Base-by-base conservation (phyloP, 2,329 filamentous ascomycete genomes). In the Trichoderma hamatum region DNA sequence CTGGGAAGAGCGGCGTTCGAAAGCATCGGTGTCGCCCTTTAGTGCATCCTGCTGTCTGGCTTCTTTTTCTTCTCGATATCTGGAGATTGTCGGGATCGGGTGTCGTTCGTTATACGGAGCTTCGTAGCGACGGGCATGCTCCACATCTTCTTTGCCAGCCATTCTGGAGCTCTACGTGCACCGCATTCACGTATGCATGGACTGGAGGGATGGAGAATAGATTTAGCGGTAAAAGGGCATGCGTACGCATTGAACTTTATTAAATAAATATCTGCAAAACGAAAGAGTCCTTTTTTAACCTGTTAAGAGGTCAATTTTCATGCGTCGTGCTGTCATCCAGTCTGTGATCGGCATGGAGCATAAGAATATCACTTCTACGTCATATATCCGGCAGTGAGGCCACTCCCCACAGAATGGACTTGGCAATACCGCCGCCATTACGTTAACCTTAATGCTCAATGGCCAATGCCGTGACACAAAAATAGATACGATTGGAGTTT, bases 51-150 rank as follows among this genome's bases (percentile, higher is more conserved):
- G 76, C 63, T 81, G 80, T n/a, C 84, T 77, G 55, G 83, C 81
- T 36, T 76, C 81, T 54, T 80, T 79, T 61, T 84, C 83, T 69
- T 85, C 80, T 28, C 80, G 77, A 69, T 85, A 86, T 58, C 79
- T 81, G 52, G 83, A 81, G 55, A 86, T 78, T 32, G 84, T 86
- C 9, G 84, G 84, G 34, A 84, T 80, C 3, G 82, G 82, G 70
- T 82, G 78, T 13, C 76, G 77, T 43, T 79, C 79, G 62, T 78
- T 82, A 72, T 84, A 84, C 2, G 82, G 82, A 54, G 77, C 76
- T 36, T 78, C 76, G 67, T 81, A 80, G 67, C 80, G 78, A 55
- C 77, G 76, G 28, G 73, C 74, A 26, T 82, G 78, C 24, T 82
- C 78, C 26, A 77, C 73, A 69, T 82, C 80, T 58, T 80, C 78